Conservation (phyloP, 2,329 filamentous ascomycete species). For the Hypoxylon sp. region DNA sequence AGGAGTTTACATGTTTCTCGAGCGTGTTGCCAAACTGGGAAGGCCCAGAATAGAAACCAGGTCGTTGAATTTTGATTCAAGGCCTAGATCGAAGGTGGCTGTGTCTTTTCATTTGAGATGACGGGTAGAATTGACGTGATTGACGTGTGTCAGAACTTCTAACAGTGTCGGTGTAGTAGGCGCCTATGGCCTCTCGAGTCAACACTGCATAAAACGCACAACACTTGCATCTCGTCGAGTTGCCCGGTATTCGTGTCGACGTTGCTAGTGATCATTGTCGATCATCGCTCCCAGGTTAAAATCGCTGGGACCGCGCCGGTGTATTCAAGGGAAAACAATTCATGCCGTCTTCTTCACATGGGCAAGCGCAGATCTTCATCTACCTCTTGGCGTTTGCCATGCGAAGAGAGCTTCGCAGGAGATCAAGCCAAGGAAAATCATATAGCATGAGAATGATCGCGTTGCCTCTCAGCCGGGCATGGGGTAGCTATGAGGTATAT, state of each 20-base stretch:
- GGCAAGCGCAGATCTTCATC: conserved; percentile 34
- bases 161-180: conserved; percentile 16
- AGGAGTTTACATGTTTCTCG: conserved; percentile 34
- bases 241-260: conserved; percentile 3
- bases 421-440: conserved; percentile 45
- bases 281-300: conserved; percentile 7
- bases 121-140: conserved; percentile 14
- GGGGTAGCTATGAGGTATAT: background rate
- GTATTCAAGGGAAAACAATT: conserved; percentile 15
- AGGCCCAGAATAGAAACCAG: conserved; percentile 18
- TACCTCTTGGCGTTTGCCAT: conserved; percentile 24
- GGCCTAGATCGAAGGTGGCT: conserved; percentile 32
- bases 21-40: conserved; percentile 12
- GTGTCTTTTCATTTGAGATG: conserved; percentile 27
- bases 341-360: conserved; percentile 6
- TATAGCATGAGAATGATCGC: conserved; percentile 27
- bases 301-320: conserved; percentile 8
- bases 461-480: conserved; percentile 4
- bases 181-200: conserved; percentile 15
- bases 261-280: conserved; percentile 11
- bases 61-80: conserved; percentile 18
- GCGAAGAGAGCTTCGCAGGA: conserved; percentile 24
- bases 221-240: conserved; percentile 3
- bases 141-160: conserved; percentile 22
- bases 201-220: conserved; percentile 6